Evolutionary conservation across 345 rosid genomes (phyloP).

Genomic region (Leavenworthia alabamica): DNA sequence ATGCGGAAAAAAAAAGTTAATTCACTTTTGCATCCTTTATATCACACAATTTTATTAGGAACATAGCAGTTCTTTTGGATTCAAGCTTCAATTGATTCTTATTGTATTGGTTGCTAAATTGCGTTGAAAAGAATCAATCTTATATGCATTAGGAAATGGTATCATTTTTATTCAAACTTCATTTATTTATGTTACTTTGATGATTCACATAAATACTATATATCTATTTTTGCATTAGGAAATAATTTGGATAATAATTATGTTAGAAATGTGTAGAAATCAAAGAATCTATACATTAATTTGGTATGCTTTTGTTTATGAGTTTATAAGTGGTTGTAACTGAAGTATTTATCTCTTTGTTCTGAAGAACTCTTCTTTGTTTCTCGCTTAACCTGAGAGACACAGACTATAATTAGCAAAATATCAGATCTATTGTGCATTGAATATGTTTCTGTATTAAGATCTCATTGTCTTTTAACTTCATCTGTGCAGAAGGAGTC

Average conservation of each 20-base stretch:
- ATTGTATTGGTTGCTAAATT: not conserved
- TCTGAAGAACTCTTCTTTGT: not conserved
- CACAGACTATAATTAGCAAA: not conserved
- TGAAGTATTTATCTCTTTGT: not conserved
- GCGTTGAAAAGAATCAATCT: not conserved
- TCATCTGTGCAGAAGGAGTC: slow-evolving; percentile 35
- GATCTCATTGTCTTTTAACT: slow-evolving; percentile 6
- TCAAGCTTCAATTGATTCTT: not conserved
- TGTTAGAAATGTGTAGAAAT: not conserved
- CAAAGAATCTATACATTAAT: not conserved
- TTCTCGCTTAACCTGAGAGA: not conserved
- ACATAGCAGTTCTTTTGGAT: not conserved
- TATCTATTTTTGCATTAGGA: slow-evolving; percentile 7
- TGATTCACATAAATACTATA: not conserved
- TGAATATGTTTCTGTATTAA: slow-evolving; percentile 4
- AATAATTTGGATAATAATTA: not conserved
- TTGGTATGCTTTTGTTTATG: not conserved
- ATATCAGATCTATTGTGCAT: slow-evolving; percentile 5
- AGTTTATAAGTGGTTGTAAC: not conserved
- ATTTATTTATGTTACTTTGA: not conserved
- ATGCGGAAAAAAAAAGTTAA: not conserved
- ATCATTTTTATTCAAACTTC: not conserved
- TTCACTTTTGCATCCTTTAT: not conserved
- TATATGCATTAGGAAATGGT: slow-evolving; percentile 2
- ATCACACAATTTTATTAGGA: not conserved